phyloP scores from a whole-genome alignment of 257 asterid species.

The Solanum habrochaites region DNA sequence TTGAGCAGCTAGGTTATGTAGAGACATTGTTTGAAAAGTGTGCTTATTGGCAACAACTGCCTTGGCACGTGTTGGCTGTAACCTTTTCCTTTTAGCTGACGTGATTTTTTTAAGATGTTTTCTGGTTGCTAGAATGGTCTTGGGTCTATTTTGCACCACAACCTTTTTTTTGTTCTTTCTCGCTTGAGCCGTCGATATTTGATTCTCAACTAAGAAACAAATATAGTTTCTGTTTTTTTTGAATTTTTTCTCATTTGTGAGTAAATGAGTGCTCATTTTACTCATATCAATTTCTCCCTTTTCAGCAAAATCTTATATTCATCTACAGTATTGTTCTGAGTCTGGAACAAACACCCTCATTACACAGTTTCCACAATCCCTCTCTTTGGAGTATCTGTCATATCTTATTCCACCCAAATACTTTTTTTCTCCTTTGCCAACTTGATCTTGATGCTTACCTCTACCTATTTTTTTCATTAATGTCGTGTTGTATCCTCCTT shows the following conservation, averaged over 20 bases:
- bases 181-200: neutral
- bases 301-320: neutral
- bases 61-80: neutral
- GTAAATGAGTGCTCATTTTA: neutral
- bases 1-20: too few relatives aligned
- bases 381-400: neutral
- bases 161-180: neutral
- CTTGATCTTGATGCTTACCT: neutral
- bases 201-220: neutral
- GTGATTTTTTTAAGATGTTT: neutral
- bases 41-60: neutral
- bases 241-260: neutral
- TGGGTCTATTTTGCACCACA: neutral
- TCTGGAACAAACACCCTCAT: neutral
- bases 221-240: neutral
- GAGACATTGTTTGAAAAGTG: neutral
- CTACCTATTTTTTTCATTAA: neutral
- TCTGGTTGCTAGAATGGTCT: neutral
- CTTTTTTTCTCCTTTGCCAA: neutral
- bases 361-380: neutral
- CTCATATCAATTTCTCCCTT: neutral
- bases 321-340: neutral
- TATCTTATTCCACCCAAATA: neutral
- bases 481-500: neutral
- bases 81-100: neutral